phyloP scores from a whole-genome alignment of 257 asterid genomes.

The Coffea canephora region DNA sequence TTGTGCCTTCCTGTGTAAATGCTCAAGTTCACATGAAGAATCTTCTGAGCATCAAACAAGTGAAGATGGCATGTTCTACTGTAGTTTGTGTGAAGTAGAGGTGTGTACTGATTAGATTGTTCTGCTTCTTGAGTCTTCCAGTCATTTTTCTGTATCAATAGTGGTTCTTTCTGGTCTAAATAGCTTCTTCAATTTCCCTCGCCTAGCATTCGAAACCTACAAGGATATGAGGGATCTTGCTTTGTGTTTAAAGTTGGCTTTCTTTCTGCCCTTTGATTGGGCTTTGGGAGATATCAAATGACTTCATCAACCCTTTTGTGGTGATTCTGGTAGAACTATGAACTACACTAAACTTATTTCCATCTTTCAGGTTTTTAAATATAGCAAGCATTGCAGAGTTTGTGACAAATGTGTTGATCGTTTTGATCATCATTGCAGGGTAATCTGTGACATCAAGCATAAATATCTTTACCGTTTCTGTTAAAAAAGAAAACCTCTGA shows the following conservation, averaged over 20 bases:
- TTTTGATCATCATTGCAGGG: slow-evolving; percentile 99
- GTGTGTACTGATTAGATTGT: slow-evolving; percentile 32
- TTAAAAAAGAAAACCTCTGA: slow-evolving; percentile 8
- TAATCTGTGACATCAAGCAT: slow-evolving; percentile 21
- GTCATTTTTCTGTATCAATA: neutral
- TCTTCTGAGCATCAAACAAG: slow-evolving; percentile 65
- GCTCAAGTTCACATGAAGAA: slow-evolving; percentile 43
- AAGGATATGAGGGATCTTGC: neutral
- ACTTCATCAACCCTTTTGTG: neutral
- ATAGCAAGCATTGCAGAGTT: slow-evolving; percentile 98
- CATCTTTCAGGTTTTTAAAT: slow-evolving; percentile 76
- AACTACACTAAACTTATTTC: slow-evolving; percentile 5
- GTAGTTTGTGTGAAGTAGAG: slow-evolving; percentile 99
- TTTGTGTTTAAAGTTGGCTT: neutral
- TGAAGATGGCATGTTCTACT: slow-evolving; percentile 98
- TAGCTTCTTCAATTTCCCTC: neutral
- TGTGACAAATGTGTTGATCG: slow-evolving; percentile 95
- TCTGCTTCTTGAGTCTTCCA: neutral
- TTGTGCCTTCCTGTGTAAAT: slow-evolving; percentile 57
- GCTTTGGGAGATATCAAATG: neutral
- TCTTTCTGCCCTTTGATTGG: neutral
- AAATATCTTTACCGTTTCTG: neutral
- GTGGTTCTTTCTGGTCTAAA: neutral
- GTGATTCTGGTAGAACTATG: neutral
- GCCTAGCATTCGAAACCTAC: neutral